A percentile compares a stretch with the other conserved stretches of the same genome.
Evolutionary conservation across 371 early-diverging fungal genomes (phyloP).

Genomic region (Mucor velutinosus): DNA sequence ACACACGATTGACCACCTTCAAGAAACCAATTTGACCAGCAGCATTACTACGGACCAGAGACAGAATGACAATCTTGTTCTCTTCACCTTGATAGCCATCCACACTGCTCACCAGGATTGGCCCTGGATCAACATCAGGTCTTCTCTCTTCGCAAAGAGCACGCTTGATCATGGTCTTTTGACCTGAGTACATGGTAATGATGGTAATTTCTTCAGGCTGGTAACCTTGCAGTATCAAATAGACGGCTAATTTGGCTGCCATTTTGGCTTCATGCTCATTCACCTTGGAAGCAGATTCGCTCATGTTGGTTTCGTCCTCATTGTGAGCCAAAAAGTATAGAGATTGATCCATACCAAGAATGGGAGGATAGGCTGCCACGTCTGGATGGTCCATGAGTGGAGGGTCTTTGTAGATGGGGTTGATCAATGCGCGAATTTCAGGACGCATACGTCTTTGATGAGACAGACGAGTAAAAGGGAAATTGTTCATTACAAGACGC

Average conservation of each 20-base stretch:
- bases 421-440: conserved; percentile 62
- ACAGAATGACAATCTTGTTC: conserved; percentile 74
- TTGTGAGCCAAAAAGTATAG: conserved; percentile 59
- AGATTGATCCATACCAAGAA: conserved; percentile 61
- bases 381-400: conserved; percentile 52
- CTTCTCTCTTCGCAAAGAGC: conserved; percentile 39
- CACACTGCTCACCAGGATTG: conserved; percentile 67
- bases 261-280: conserved; percentile 66
- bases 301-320: conserved; percentile 47
- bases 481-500: conserved; percentile 53
- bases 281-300: conserved; percentile 56
- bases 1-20: conserved; percentile 71
- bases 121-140: conserved; percentile 23
- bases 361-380: conserved; percentile 48
- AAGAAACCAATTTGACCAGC: conserved; percentile 75
- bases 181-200: conserved; percentile 66
- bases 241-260: conserved; percentile 52
- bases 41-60: conserved; percentile 66
- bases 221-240: conserved; percentile 62
- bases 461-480: conserved; percentile 57
- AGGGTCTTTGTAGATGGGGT: conserved; percentile 57
- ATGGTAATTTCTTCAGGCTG: conserved; percentile 54
- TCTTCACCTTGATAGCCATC: conserved; percentile 85
- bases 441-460: conserved; percentile 79
- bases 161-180: conserved; percentile 46